A percentile compares a stretch with the other conserved stretches of the same genome.
phyloP scores from a whole-genome alignment of 139 green algal species.

The Edaphochlamys debaryana region DNA sequence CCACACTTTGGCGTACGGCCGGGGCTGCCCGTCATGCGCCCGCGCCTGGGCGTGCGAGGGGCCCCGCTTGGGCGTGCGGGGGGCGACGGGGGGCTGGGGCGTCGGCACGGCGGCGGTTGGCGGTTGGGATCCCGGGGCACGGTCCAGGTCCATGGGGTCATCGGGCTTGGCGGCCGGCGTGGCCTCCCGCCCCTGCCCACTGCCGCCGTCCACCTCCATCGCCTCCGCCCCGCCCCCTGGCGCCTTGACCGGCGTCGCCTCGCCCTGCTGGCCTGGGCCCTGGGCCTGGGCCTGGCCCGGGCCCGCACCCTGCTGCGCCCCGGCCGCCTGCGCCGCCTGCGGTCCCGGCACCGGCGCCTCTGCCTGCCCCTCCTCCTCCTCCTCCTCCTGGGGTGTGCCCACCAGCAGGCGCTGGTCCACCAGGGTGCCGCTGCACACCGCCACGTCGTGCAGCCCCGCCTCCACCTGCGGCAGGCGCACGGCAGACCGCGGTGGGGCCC shows the following conservation, averaged over 20 bases:
- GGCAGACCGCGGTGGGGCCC: too few species aligned
- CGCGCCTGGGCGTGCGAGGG: not conserved
- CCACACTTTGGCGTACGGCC: constrained; percentile 31
- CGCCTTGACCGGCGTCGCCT: too few species aligned
- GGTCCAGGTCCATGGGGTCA: too few species aligned
- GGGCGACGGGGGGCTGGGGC: not conserved
- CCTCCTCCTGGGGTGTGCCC: not conserved
- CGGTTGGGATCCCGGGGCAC: too few species aligned
- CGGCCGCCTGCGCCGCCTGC: not conserved
- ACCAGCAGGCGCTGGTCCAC: constrained; percentile 40
- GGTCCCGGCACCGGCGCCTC: too few species aligned
- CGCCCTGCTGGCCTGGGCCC: too few species aligned
- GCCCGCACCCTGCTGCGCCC: too few species aligned
- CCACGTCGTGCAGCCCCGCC: constrained; percentile 29
- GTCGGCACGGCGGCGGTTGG: not conserved
- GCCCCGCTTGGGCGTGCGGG: not conserved
- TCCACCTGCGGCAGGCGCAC: constrained; percentile 6
- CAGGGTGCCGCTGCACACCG: constrained; percentile 45
- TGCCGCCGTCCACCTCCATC: not conserved
- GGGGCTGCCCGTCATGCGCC: not conserved
- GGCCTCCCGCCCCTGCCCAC: not conserved
- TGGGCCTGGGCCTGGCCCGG: too few species aligned
- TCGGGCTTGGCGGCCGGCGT: too few species aligned
- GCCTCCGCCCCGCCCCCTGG: not conserved
- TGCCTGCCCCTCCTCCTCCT: not conserved